Evolutionary conservation across 2,329 filamentous ascomycete genomes (phyloP), one percentile per base, ranked within the genome.

Genomic region (Calycina herbarum): DNA sequence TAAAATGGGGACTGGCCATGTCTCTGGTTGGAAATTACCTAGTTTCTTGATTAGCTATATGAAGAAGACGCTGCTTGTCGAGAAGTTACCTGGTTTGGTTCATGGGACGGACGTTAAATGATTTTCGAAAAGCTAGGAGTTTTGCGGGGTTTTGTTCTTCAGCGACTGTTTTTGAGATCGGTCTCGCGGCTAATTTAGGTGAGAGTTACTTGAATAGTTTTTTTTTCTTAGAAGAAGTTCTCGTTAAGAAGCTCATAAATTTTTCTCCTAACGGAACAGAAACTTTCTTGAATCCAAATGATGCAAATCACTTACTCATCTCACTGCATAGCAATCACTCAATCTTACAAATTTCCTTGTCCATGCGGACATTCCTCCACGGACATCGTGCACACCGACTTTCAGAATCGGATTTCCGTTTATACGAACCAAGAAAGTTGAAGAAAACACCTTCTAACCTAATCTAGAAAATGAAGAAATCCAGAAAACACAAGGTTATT

Each of bases 1-100:
- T 15, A 85, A 85, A 76, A 57, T 62, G 5, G 73, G 68, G 1
- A 72, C 70, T 15, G 73, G 67, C 42, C 73, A 77, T 38, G 67
- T 73, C 35, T 69, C 70, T 6, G 67, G 63, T 29, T 68, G 66
- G 63, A 71, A 65, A 57, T 54, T 73, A 2, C 70, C 69, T 40
- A 67, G 69, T 31, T 69, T 73, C 54, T 54, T 75, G 20, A 10
- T 65, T 67, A 17, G 48, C 42, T 42, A 65, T 29, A 27, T 59
- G 60, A 60, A 70, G 69, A 68, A 65, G 57, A 64, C 56, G 20
- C 42, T 61, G 38, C 57, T 65, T 24, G 33, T 58, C 51, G 63
- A 65, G 27, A 65, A 61, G 24, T 13, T 62, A 59, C 29, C 33
- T 27, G 24, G 20, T 1, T n/a, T 61, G n/a, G 54, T 65, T n/a